These are phyloP conservation scores for Hypoxylon sp. DNA, from an alignment of 2,329 filamentous ascomycete species.

Conservation along the genomic window DNA sequence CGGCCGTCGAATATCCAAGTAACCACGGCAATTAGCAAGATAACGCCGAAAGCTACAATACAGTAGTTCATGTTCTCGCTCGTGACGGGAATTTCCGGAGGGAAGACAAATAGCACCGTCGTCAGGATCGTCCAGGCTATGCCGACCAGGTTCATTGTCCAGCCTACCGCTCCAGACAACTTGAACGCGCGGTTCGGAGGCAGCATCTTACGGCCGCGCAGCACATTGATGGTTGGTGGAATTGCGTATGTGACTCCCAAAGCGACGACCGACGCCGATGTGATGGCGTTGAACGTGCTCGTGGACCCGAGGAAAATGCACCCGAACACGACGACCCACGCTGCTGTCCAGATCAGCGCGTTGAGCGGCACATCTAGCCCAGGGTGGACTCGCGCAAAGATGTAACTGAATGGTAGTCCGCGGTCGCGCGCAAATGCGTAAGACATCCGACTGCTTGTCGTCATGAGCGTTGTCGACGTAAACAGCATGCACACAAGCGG, in stretches of 20 bases:
- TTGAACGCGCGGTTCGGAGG: conserved; percentile 71
- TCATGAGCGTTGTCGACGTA: conserved; percentile 75
- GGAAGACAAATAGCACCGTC: conserved; percentile 82
- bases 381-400: conserved; percentile 74
- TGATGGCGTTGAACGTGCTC: conserved; percentile 79
- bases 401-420: conserved; percentile 72
- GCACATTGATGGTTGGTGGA: conserved; percentile 77
- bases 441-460: conserved; percentile 75
- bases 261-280: conserved; percentile 79
- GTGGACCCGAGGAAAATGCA: conserved; percentile 77
- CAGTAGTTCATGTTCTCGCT: conserved; percentile 77
- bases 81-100: conserved; percentile 75
- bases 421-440: conserved; percentile 78
- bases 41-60: conserved; percentile 64
- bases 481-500: conserved; percentile 75
- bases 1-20: conserved; percentile 66
- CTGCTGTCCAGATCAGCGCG: conserved; percentile 72
- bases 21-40: conserved; percentile 60
- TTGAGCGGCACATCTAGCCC: conserved; percentile 76
- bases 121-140: conserved; percentile 78
- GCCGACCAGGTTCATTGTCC: conserved; percentile 73
- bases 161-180: conserved; percentile 68
- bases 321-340: conserved; percentile 76
- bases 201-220: conserved; percentile 75
- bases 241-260: conserved; percentile 82